Conservation (phyloP, 768 basidiomycete species). For the Crassisporium funariophilum region DNA sequence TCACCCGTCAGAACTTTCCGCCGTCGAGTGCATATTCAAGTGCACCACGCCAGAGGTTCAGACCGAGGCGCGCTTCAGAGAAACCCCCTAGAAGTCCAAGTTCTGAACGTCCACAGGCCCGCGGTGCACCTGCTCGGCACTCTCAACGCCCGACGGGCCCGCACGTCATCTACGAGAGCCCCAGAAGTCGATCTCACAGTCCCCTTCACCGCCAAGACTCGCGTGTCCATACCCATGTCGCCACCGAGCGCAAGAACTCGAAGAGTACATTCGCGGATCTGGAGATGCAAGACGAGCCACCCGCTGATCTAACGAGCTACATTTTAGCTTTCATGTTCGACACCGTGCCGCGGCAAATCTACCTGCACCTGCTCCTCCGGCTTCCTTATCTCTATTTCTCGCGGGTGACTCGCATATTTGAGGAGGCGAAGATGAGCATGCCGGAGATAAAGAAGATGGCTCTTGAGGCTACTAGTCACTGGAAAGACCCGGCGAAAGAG, state of each 20-base stretch:
- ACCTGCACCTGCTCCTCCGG: slow-evolving; percentile 45
- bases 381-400: slow-evolving; percentile 70
- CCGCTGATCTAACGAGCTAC: not conserved
- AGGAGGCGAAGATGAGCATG: slow-evolving; percentile 60
- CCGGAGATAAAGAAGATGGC: slow-evolving; percentile 53
- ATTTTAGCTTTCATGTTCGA: slow-evolving; percentile 19
- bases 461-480: slow-evolving; percentile 22
- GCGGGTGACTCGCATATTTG: slow-evolving; percentile 62
- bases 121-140: too few species aligned
- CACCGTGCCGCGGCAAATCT: slow-evolving; percentile 27
- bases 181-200: too few species aligned
- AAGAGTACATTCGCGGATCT: not conserved
- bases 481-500: not conserved
- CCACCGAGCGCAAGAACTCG: not conserved
- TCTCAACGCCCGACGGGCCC: too few species aligned
- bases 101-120: too few species aligned
- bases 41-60: too few species aligned
- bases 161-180: too few species aligned
- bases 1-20: not conserved
- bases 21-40: too few species aligned
- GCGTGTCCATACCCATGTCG: too few species aligned
- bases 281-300: too few species aligned
- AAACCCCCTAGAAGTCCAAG: too few species aligned
- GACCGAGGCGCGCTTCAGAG: too few species aligned
- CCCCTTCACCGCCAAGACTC: too few species aligned